Evolutionary conservation across 1,284 basidiomycete genomes (phyloP).

Genomic region (Peniophora sp.): DNA sequence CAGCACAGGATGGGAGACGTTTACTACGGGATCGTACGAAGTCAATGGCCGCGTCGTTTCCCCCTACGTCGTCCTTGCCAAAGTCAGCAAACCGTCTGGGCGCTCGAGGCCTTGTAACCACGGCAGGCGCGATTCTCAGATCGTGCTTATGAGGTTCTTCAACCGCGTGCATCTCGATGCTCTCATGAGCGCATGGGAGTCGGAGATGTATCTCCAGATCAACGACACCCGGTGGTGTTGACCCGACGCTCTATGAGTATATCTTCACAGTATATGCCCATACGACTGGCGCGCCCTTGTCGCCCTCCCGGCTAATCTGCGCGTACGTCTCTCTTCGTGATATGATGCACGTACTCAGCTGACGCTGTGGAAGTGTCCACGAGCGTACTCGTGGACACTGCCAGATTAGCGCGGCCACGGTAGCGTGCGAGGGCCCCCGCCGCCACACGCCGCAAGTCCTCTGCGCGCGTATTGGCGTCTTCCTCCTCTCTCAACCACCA

Average conservation of each 20-base stretch:
- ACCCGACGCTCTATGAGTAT: conserved; percentile 98
- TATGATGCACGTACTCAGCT: too few relatives aligned
- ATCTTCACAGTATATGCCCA: conserved; percentile 96
- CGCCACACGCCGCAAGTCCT: too few relatives aligned
- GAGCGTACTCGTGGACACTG: background rate
- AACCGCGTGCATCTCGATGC: conserved; percentile 97
- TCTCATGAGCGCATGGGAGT: conserved; percentile 95
- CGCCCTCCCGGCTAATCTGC: conserved; percentile 85
- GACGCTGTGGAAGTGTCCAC: too few relatives aligned
- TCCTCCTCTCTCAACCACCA: too few relatives aligned
- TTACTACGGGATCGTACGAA: conserved; percentile 94
- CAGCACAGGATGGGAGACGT: conserved; percentile 99
- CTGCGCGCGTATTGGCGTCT: too few relatives aligned
- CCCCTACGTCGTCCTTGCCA: conserved; percentile 96
- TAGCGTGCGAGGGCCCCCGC: too few relatives aligned
- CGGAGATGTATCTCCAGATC: conserved; percentile 99
- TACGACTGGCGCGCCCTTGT: conserved; percentile 84
- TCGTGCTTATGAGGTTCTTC: conserved; percentile 94
- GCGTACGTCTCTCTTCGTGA: conserved; percentile 58
- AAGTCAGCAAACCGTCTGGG: conserved; percentile 94
- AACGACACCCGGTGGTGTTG: conserved; percentile 99
- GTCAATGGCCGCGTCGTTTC: conserved; percentile 90
- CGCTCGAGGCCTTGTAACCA: conserved; percentile 89
- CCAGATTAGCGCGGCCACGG: conserved; percentile 26
- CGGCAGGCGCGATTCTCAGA: conserved; percentile 95